phyloP scores from a whole-genome alignment of 2,329 filamentous ascomycete species.

The Ophiostoma australiae region DNA sequence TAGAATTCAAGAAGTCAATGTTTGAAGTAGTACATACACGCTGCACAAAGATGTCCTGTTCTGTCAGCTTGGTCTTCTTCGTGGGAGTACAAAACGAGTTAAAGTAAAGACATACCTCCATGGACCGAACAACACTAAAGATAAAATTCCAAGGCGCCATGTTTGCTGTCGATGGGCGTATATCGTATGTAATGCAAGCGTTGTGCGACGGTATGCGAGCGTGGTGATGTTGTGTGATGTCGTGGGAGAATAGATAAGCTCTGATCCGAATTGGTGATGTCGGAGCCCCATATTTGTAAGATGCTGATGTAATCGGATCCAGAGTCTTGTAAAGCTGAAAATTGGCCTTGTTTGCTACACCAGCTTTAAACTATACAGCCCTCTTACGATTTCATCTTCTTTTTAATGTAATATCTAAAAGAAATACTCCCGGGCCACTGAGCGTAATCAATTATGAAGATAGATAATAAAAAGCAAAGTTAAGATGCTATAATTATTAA shows the following conservation, averaged over 20 bases:
- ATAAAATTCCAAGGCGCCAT: slow-evolving; percentile 27
- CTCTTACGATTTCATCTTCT: no score
- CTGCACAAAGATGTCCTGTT: slow-evolving; percentile 26
- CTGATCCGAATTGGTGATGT: not conserved
- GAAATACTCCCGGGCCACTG: no score
- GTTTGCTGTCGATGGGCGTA: not conserved
- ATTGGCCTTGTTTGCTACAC: no score
- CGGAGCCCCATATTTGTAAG: not conserved
- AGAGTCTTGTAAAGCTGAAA: not conserved
- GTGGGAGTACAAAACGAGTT: not conserved
- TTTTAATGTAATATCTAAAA: no score
- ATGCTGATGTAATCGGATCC: not conserved
- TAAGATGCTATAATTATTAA: no score
- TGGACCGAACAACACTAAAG: slow-evolving; percentile 23
- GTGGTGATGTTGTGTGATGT: not conserved
- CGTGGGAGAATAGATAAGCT: not conserved
- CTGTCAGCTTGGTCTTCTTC: not conserved
- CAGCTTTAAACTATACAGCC: no score
- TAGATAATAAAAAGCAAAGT: no score
- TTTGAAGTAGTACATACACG: slow-evolving; percentile 18
- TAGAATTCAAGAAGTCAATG: not conserved
- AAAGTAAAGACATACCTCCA: slow-evolving; percentile 19
- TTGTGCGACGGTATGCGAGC: no score
- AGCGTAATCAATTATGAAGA: no score
- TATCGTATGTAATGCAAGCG: not conserved